Evolutionary conservation across 2,329 filamentous ascomycete genomes (phyloP), one percentile per base, ranked within the genome.

Genomic region (Orbilia brochopaga): DNA sequence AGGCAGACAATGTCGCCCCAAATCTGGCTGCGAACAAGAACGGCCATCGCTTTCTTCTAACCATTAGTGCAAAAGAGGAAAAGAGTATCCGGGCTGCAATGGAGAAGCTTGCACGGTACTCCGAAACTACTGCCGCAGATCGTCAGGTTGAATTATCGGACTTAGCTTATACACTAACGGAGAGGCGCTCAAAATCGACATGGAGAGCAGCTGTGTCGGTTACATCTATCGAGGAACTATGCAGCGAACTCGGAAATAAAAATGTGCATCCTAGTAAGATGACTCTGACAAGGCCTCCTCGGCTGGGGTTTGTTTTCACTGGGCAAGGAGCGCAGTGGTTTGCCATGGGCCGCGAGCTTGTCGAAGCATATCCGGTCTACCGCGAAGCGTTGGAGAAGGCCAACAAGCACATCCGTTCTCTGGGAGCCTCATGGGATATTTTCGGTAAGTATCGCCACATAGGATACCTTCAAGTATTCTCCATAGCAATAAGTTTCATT

Each of bases 261-360:
- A 27, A 7, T 3, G n/a, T 50, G 2, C 15, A 7, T 15, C 40
- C 42, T 17, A 30, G 21, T 13, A 37, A 59, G 27, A 4, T 32
- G 48, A 46, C 15, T 3, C 7, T 21, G 11, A 13, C 15, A 13
- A 46, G 10, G 4, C 5, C 32, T 11, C 42, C 55, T n/a, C 19
- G 24, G 19, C 21, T 30, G 11, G 55, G 40, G 1, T 59, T 59
- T 19, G 75, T 81, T 21, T 83, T 83, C 74, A 83, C 81, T 0
- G 81, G 82, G 1, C 82, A 83, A 65, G 82, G 82, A 1, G 81
- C 81, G 0, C 81, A 83, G 57, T 83, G 81, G 79, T 74, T 75
- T 37, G 77, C 76, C 0, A 82, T 83, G 81, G 80, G 79, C 6
- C 75, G 75, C 0, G 79, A 80, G 69, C 76, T 81, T 17, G 75